These are phyloP conservation scores for Fusarium neocosmosporiellum DNA, from an alignment of 2,329 filamentous ascomycete genomes.

Conservation along the genomic window DNA sequence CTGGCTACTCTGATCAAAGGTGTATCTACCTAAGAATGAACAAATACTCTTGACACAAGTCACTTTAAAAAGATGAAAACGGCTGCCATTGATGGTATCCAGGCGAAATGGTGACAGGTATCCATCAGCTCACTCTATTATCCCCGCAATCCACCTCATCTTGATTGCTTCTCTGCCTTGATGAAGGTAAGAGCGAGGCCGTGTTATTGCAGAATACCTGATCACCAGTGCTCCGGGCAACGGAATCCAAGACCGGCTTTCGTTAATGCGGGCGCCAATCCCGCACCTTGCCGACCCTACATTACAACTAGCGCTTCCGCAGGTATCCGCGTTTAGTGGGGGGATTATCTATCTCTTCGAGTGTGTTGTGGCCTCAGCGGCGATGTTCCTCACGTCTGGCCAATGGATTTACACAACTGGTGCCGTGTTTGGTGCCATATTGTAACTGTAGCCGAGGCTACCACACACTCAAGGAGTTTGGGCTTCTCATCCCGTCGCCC, in stretches of 20 bases:
- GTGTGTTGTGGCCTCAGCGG: too few species aligned
- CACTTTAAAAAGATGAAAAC: not conserved
- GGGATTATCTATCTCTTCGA: too few species aligned
- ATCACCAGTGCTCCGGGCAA: not conserved
- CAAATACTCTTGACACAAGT: not conserved
- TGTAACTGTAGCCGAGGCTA: too few species aligned
- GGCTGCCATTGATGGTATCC: not conserved
- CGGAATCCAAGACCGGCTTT: not conserved
- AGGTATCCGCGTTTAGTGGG: too few species aligned
- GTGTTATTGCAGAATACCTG: not conserved
- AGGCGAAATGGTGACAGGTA: too few species aligned
- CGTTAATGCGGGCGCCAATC: not conserved
- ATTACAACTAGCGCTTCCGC: not conserved
- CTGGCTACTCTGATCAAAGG: not conserved
- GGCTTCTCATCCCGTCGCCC: too few species aligned
- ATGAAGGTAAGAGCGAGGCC: not conserved
- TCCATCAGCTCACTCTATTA: not conserved
- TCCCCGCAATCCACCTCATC: not conserved
- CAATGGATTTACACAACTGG: too few species aligned
- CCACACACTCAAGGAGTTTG: too few species aligned
- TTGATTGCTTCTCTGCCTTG: not conserved
- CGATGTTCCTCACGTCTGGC: too few species aligned
- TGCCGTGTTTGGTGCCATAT: too few species aligned
- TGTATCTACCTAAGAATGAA: not conserved
- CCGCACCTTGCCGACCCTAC: not conserved